Conservation (phyloP, 352 stramenopile species). For the Globisporangium acanthophoron region DNA sequence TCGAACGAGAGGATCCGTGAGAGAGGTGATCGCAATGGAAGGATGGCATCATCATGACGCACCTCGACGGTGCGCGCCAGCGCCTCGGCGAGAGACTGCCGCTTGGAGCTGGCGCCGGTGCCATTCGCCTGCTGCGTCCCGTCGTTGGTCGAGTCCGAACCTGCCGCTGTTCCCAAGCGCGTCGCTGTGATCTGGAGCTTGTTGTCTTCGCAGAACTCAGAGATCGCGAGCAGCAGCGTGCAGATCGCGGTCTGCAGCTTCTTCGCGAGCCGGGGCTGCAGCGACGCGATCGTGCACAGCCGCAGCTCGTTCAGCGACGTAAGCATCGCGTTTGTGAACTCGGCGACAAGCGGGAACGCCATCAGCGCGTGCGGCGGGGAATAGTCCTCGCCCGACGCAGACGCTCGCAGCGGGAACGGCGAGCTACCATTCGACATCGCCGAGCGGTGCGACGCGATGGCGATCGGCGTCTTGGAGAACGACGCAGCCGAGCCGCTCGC, state of each 20-base stretch:
- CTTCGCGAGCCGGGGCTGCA: slow-evolving; percentile 49
- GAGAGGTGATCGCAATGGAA: too few relatives aligned
- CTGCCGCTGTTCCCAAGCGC: neutral
- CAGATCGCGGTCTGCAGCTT: slow-evolving; percentile 50
- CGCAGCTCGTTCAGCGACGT: slow-evolving; percentile 83
- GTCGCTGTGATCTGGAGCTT: slow-evolving; percentile 14
- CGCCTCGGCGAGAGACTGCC: neutral
- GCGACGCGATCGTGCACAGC: slow-evolving; percentile 59
- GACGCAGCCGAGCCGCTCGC: slow-evolving; percentile 8
- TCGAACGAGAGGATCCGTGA: neutral
- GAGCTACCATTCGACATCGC: slow-evolving; percentile 9
- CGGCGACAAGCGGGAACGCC: slow-evolving; percentile 79
- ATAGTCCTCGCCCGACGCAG: slow-evolving; percentile 28
- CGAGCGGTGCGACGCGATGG: slow-evolving; percentile 65
- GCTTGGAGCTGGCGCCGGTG: neutral
- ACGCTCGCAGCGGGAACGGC: slow-evolving; percentile 5
- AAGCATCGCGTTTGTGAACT: slow-evolving; percentile 81
- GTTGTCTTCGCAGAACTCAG: slow-evolving; percentile 54
- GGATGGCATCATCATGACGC: neutral
- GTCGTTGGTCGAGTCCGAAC: neutral
- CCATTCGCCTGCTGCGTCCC: neutral
- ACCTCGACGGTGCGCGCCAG: neutral
- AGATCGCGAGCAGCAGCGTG: slow-evolving; percentile 44
- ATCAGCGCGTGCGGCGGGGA: slow-evolving; percentile 76
- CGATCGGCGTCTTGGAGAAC: slow-evolving; percentile 51